Percentiles rank a stretch among this genome's conserved stretches.
Evolutionary conservation across 1,284 basidiomycete species (phyloP).

Genomic region (Trichosporon sp.): DNA sequence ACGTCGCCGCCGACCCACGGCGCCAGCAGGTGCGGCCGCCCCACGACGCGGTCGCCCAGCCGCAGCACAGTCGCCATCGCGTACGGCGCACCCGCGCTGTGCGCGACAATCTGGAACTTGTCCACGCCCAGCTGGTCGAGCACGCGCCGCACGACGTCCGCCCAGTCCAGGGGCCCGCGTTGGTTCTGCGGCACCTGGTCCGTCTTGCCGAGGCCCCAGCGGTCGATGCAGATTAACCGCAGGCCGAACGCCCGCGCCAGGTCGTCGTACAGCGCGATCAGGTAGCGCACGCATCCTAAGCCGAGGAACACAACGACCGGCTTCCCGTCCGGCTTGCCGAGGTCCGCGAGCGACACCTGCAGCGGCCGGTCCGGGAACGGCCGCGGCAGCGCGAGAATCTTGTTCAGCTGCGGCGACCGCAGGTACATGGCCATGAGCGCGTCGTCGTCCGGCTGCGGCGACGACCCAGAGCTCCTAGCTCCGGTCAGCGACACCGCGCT

Average conservation of each 20-base stretch:
- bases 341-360: constrained; percentile 87
- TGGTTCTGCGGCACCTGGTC: constrained; percentile 63
- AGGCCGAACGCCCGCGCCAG: constrained; percentile 83
- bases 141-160: constrained; percentile 80
- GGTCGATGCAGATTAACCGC: constrained; percentile 87
- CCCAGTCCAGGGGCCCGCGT: constrained; percentile 83
- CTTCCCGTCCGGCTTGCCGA: constrained; percentile 73
- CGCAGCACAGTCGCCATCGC: constrained; percentile 80
- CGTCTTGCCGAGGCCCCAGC: constrained; percentile 89
- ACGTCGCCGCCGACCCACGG: constrained; percentile 89
- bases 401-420: constrained; percentile 76
- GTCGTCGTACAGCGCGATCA: constrained; percentile 93
- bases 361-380: constrained; percentile 61
- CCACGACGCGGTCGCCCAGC: constrained; percentile 67
- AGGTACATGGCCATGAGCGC: constrained; percentile 57
- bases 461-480: constrained; percentile 7
- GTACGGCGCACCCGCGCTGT: constrained; percentile 95
- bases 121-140: constrained; percentile 72
- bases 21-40: constrained; percentile 81
- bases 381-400: constrained; percentile 69
- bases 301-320: constrained; percentile 90
- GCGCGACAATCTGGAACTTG: constrained; percentile 85
- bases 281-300: constrained; percentile 85
- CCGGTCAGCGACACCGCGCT: constrained; percentile 4
- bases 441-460: constrained; percentile 18